Percentiles rank a stretch among this genome's conserved stretches.
These are phyloP conservation scores for Candida xyloterini DNA, from an alignment of 805 yeast genomes.

Conservation along the genomic window DNA sequence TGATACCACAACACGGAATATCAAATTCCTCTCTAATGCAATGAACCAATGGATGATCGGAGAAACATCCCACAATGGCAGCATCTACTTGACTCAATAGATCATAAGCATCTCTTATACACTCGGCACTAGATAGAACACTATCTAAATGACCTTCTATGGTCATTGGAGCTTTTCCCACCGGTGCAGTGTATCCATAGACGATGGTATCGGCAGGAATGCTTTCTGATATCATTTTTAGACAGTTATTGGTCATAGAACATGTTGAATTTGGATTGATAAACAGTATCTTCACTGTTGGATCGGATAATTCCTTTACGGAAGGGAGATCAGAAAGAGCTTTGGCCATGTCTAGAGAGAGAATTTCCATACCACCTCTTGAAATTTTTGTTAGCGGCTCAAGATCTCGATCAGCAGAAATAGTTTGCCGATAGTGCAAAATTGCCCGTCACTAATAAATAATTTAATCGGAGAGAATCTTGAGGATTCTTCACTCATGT, in stretches of 20 bases:
- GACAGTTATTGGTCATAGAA: constrained; percentile 31
- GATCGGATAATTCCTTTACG: constrained; percentile 5
- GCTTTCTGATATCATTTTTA: constrained; percentile 28
- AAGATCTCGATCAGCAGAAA: background rate
- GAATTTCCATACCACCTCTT: background rate
- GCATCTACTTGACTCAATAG: constrained; percentile 31
- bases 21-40: constrained; percentile 36
- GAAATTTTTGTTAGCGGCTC: background rate
- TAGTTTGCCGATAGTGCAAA: background rate
- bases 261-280: constrained; percentile 33
- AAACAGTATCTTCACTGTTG: constrained; percentile 23
- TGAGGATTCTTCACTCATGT: background rate
- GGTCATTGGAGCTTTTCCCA: constrained; percentile 27
- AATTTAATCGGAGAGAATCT: no score
- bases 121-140: constrained; percentile 32
- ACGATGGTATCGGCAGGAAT: constrained; percentile 31
- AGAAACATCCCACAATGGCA: constrained; percentile 34
- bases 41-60: constrained; percentile 35
- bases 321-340: constrained; percentile 3
- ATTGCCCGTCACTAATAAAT: background rate
- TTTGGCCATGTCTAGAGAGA: background rate
- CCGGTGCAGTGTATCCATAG: constrained; percentile 32
- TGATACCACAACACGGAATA: constrained; percentile 33
- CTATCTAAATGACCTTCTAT: constrained; percentile 36
- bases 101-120: constrained; percentile 31